These are phyloP conservation scores for Syzygium malaccense DNA, from an alignment of 441 rosid genomes.

Conservation along the genomic window DNA sequence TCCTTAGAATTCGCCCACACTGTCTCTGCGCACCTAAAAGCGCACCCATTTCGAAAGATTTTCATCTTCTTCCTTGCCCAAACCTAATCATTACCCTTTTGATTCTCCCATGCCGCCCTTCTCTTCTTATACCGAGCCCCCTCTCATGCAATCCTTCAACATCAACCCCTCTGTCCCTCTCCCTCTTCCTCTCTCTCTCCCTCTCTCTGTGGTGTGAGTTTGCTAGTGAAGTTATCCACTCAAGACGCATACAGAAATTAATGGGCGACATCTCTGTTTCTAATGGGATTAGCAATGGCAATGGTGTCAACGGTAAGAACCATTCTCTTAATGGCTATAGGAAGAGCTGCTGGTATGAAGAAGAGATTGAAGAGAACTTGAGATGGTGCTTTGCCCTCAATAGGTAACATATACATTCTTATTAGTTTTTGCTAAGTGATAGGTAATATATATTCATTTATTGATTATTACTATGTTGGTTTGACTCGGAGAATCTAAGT, in stretches of 20 bases:
- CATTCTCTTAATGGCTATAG: conserved; percentile 34
- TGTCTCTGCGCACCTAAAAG: background rate
- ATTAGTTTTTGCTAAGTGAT: background rate
- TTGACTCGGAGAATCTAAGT: background rate
- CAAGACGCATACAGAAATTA: background rate
- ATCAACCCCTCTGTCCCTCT: background rate
- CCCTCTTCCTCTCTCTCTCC: background rate
- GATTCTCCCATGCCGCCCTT: background rate
- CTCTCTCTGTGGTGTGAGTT: background rate
- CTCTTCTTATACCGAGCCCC: conserved; percentile 25
- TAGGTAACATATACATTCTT: conserved; percentile 18
- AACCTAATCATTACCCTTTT: conserved; percentile 18
- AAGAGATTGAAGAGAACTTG: conserved; percentile 55
- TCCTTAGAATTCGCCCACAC: background rate
- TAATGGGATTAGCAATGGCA: conserved; percentile 21
- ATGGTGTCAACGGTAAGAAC: conserved; percentile 24
- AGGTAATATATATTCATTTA: background rate
- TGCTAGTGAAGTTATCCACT: background rate
- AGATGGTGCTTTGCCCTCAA: conserved; percentile 63
- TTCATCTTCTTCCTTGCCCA: conserved; percentile 8
- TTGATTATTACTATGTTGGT: background rate
- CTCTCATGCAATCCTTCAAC: background rate
- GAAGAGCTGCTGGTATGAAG: conserved; percentile 69
- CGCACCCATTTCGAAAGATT: conserved; percentile 22
- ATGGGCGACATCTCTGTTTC: conserved; percentile 47